These are phyloP conservation scores for Exophiala sideris DNA, from an alignment of 2,329 filamentous ascomycete species.

Conservation along the genomic window DNA sequence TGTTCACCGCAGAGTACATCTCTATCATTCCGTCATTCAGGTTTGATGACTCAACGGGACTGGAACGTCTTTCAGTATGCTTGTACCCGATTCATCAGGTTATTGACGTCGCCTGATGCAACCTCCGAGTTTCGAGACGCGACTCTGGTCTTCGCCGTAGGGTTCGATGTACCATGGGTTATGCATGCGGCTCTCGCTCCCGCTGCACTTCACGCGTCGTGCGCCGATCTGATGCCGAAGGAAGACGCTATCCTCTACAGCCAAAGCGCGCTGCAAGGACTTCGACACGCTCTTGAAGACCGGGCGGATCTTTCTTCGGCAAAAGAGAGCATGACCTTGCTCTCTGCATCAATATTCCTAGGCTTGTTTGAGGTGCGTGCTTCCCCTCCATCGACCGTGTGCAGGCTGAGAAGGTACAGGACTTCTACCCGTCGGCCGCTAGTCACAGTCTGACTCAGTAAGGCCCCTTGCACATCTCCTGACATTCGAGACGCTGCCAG, in stretches of 20 bases:
- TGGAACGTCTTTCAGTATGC: slow-evolving; percentile 22
- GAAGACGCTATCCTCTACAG: slow-evolving; percentile 22
- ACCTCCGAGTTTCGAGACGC: slow-evolving; percentile 16
- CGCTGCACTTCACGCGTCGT: slow-evolving; percentile 21
- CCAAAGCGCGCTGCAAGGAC: slow-evolving; percentile 19
- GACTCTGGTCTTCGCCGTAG: slow-evolving; percentile 12
- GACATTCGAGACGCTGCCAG: no score
- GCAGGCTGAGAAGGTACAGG: slow-evolving; percentile 10
- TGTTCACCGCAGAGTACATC: neutral
- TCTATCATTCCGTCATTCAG: slow-evolving; percentile 6
- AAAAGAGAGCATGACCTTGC: slow-evolving; percentile 11
- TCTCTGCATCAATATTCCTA: slow-evolving; percentile 22
- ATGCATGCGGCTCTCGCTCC: slow-evolving; percentile 23
- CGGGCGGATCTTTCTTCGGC: neutral
- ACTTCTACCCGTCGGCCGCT: slow-evolving; percentile 17
- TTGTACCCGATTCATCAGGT: slow-evolving; percentile 14
- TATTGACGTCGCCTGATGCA: slow-evolving; percentile 17
- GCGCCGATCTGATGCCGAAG: slow-evolving; percentile 17
- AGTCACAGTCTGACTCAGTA: slow-evolving; percentile 18
- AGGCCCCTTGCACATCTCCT: no score
- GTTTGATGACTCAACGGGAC: slow-evolving; percentile 16
- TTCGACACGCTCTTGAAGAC: slow-evolving; percentile 11
- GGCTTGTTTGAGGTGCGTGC: slow-evolving; percentile 16
- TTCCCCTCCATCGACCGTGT: neutral
- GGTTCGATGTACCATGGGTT: slow-evolving; percentile 20